Base-by-base conservation (phyloP, 1,284 basidiomycete genomes). In the Neonothopanus nambi region DNA sequence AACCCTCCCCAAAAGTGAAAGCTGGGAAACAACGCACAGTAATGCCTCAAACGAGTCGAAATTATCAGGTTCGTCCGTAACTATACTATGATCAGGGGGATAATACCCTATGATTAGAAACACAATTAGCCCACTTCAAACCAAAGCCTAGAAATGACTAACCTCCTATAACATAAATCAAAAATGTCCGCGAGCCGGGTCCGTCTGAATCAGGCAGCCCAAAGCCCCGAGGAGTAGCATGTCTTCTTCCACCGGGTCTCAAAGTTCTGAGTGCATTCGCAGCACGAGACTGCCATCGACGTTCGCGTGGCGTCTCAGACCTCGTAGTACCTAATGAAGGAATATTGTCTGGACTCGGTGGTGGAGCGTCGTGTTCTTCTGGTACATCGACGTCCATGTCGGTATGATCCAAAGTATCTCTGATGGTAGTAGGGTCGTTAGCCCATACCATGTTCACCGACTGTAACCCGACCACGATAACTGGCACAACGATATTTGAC, bases 111-210 rank as follows among this genome's bases (percentile, higher is more conserved):
- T 8, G 36, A 47, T 33, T 33, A n/a, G n/a, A n/a, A n/a, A n/a
- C n/a, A 38, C 26, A 15, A n/a, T 18, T 13, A 33, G 30, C 30
- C 4, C 2, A 11, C 30, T 11, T 28, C 11, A 18, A 37, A 43
- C 33, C 20, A 48, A 33, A 13, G 43, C 49, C 28, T 61, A 59
- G 26, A 57, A 21, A 47, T 33, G 8, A 65, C 72, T 56, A 55
- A 82, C 87, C 88, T 54, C 88, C 88, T 64, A 90, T 89, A 57
- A 91, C 88, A 69, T 89, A 90, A 52, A 91, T 90, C 68, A 90
- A 73, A 70, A 89, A 90, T 21, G 88, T 89, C 58, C 87, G 74
- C 44, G 85, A 84, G 11, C 83, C 84, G 12, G 74, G 67, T 1
- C 68, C 61, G 21, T 74, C 71, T 38, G 62, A 48, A n/a, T 57